Evolutionary conservation across 192 early-diverging fungal genomes (phyloP).

Genomic region (Backusella tuberculispora): DNA sequence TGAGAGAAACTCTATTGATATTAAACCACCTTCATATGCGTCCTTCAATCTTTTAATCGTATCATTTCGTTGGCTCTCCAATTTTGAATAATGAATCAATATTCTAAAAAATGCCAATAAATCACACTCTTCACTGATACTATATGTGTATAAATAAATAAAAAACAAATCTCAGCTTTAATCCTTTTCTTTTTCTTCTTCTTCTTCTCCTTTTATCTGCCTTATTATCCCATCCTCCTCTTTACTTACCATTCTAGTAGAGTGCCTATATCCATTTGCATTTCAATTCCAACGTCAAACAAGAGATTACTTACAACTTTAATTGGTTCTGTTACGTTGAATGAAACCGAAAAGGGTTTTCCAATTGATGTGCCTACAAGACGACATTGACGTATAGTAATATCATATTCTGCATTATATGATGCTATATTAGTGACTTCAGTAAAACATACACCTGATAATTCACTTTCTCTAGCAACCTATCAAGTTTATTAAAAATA

Average conservation of each 20-base stretch:
- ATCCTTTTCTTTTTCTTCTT: too few species aligned
- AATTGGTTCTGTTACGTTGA: slow-evolving; percentile 13
- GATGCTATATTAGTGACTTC: neutral
- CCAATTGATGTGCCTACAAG: neutral
- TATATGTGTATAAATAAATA: neutral
- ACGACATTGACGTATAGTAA: neutral
- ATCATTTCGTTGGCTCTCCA: slow-evolving; percentile 15
- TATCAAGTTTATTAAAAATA: neutral
- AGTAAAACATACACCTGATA: slow-evolving; percentile 13
- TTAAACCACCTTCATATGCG: neutral
- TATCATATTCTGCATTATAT: neutral
- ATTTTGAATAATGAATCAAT: slow-evolving; percentile 31
- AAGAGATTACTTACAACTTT: neutral
- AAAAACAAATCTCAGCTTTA: neutral
- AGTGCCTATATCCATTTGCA: slow-evolving; percentile 22
- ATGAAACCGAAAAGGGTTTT: slow-evolving; percentile 7
- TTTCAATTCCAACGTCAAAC: slow-evolving; percentile 29
- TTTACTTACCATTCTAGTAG: neutral
- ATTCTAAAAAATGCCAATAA: slow-evolving; percentile 32
- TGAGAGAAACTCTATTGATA: neutral
- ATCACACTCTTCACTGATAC: slow-evolving; percentile 27
- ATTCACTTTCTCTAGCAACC: slow-evolving; percentile 16
- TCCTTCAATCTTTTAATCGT: slow-evolving; percentile 11
- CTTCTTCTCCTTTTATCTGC: too few species aligned
- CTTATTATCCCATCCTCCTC: too few species aligned